Percentiles rank a stretch among this genome's conserved stretches.
phyloP scores from a whole-genome alignment of 2,329 filamentous ascomycete genomes.

The Aureobasidium sp. region DNA sequence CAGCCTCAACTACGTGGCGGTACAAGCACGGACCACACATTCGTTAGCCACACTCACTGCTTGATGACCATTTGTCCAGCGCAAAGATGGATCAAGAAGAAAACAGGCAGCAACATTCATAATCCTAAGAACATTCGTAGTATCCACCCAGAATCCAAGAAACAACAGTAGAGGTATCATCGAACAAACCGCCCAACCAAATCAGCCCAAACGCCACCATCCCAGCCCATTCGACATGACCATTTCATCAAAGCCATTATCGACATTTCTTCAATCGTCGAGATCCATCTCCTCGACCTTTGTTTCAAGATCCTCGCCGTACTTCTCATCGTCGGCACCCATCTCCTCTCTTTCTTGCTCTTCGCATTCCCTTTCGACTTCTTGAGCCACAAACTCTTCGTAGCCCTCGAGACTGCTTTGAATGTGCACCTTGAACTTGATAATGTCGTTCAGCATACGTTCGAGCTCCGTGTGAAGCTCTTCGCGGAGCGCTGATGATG shows the following conservation, averaged over 20 bases:
- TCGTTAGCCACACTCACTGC: neutral
- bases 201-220: neutral
- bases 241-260: neutral
- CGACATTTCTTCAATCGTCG: neutral
- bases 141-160: neutral
- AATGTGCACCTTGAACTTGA: slow-evolving; percentile 97
- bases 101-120: neutral
- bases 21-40: neutral
- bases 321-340: slow-evolving; percentile 11
- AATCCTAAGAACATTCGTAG: neutral
- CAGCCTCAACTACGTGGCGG: neutral
- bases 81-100: neutral
- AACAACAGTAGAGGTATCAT: slow-evolving; percentile 5
- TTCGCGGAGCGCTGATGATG: slow-evolving; percentile 77
- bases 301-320: neutral
- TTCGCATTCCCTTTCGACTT: slow-evolving; percentile 61
- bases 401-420: slow-evolving; percentile 91
- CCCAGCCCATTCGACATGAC: neutral
- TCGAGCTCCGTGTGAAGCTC: slow-evolving; percentile 97
- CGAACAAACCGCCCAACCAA: neutral
- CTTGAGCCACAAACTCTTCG: slow-evolving; percentile 85
- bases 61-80: neutral
- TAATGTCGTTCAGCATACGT: slow-evolving; percentile 90
- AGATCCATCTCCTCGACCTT: slow-evolving; percentile 8
- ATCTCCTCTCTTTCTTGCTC: slow-evolving; percentile 34